Evolutionary conservation across 129 eudicot species (phyloP).

Genomic region (Lactuca saligna): DNA sequence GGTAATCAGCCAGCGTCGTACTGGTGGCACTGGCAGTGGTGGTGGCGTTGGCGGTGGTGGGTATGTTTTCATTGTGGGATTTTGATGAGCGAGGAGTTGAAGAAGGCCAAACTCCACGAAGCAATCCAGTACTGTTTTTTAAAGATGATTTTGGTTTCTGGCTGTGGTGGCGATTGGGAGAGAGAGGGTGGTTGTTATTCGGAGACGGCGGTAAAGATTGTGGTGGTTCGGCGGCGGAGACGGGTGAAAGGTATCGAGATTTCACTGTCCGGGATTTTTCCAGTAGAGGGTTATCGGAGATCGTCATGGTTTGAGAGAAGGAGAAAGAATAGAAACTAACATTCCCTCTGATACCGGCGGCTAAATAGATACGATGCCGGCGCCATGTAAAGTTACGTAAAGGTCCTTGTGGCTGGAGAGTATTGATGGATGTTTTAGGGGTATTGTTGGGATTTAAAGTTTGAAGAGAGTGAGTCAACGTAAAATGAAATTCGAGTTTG

Average conservation of each 20-base stretch:
- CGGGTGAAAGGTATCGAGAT: constrained; percentile 41
- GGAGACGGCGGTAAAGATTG: constrained; percentile 27
- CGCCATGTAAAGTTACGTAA: constrained; percentile 22
- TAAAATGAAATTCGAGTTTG: background rate
- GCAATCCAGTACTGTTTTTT: constrained; percentile 26
- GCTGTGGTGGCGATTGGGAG: constrained; percentile 38
- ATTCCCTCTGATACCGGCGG: constrained; percentile 42
- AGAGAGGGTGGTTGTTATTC: constrained; percentile 23
- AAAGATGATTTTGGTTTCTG: constrained; percentile 37
- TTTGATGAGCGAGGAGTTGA: constrained; percentile 33
- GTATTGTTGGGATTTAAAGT: constrained; percentile 22
- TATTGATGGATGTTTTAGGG: constrained; percentile 6
- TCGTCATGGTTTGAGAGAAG: constrained; percentile 6
- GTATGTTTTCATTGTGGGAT: background rate
- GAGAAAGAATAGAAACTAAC: constrained; percentile 20
- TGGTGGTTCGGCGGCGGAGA: constrained; percentile 3
- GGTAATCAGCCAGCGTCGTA: constrained; percentile 45
- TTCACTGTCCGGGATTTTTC: constrained; percentile 51
- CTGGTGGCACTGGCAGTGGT: constrained; percentile 25
- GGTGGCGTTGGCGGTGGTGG: constrained; percentile 16
- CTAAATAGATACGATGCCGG: constrained; percentile 55
- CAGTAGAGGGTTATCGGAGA: constrained; percentile 24
- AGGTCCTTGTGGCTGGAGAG: constrained; percentile 19
- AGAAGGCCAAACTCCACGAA: constrained; percentile 73
- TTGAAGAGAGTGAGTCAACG: constrained; percentile 6